Conservation (phyloP, 1,139 yeast species). For the Lodderomyces margitis region DNA sequence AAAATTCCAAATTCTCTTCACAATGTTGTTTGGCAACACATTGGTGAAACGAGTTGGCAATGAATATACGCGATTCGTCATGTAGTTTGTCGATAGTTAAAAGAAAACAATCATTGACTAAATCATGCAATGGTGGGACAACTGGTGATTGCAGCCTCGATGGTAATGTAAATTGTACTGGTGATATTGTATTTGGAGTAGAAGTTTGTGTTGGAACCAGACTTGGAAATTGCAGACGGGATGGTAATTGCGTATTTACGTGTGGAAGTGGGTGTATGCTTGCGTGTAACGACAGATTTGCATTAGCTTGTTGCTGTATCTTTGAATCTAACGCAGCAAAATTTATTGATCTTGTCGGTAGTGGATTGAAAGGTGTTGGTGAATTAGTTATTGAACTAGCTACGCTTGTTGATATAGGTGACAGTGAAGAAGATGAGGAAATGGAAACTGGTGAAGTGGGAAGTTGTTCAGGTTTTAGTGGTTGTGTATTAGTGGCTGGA, state of each 20-base stretch:
- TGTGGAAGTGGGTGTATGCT: neutral
- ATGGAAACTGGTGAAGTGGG: conserved; percentile 1
- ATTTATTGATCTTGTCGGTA: conserved; percentile 9
- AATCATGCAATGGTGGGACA: conserved; percentile 24
- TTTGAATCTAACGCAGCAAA: conserved; percentile 8
- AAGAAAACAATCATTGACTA: conserved; percentile 27
- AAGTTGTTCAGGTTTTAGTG: neutral
- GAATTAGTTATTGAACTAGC: neutral
- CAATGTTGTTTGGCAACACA: conserved; percentile 33
- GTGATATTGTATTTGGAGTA: neutral
- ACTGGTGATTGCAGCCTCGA: conserved; percentile 3
- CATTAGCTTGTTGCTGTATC: neutral
- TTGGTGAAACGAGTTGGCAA: conserved; percentile 21
- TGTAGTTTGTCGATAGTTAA: conserved; percentile 20
- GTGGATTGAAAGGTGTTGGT: conserved; percentile 7
- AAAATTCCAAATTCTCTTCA: conserved; percentile 45
- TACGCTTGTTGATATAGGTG: neutral
- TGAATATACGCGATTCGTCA: conserved; percentile 14
- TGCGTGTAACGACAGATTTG: neutral
- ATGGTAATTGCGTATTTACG: conserved; percentile 1
- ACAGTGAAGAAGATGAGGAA: neutral
- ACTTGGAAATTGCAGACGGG: neutral
- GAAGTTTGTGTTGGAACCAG: neutral
- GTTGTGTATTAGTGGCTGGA: neutral
- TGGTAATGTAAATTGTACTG: neutral